Evolutionary conservation across 1,139 yeast genomes (phyloP).

Genomic region (Candida glucosophila): DNA sequence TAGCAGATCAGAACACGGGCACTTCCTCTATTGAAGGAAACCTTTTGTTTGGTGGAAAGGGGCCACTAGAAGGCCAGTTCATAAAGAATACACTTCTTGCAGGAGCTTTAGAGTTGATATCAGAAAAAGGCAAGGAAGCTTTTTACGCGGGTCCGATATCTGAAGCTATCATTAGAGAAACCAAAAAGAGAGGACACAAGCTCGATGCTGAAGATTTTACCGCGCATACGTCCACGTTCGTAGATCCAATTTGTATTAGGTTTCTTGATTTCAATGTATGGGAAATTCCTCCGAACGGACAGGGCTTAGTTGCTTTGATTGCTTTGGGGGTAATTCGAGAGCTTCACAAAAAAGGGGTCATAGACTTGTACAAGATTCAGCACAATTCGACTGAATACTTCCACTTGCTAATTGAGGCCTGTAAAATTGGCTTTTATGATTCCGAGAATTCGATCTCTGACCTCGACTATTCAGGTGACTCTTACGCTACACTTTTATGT

Average conservation of each 20-base stretch:
- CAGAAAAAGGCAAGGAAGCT: constrained; percentile 50
- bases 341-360: constrained; percentile 36
- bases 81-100: constrained; percentile 49
- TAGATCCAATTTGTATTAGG: constrained; percentile 50
- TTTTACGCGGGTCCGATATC: constrained; percentile 67
- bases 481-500: constrained; percentile 23
- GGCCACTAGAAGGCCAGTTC: constrained; percentile 56
- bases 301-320: constrained; percentile 64
- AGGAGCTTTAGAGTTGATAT: constrained; percentile 42
- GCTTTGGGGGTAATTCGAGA: constrained; percentile 60
- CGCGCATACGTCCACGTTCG: constrained; percentile 48
- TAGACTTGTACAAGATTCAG: constrained; percentile 36
- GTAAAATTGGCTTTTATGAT: constrained; percentile 68
- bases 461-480: too few relatives aligned
- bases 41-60: constrained; percentile 11
- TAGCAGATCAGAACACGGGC: constrained; percentile 26
- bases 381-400: constrained; percentile 70
- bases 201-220: constrained; percentile 48
- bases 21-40: constrained; percentile 29
- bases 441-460: constrained; percentile 72
- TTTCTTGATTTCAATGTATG: constrained; percentile 41
- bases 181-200: constrained; percentile 47
- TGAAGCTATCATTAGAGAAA: constrained; percentile 49
- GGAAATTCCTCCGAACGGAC: constrained; percentile 83
- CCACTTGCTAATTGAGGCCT: constrained; percentile 60